Evolutionary conservation across 495 filamentous ascomycete species (phyloP), one percentile per base, ranked within the genome.

Genomic region (Penicillium herquei): DNA sequence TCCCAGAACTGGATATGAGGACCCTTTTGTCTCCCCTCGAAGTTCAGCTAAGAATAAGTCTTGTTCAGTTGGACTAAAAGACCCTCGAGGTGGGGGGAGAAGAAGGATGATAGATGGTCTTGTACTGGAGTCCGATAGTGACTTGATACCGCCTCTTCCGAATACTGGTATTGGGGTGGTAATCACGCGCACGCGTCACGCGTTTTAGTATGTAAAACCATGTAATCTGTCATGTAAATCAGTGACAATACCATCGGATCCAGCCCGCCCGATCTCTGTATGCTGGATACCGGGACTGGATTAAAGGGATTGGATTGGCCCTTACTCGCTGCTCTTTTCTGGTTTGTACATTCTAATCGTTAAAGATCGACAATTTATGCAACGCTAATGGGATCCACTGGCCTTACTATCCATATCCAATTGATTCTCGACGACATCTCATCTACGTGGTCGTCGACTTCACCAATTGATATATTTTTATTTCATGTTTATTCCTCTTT

Each of bases 131-230:
- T 45, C 44, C 13, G 45, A 33, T 44, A 26, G 59, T 62, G 57
- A 56, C 57, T 9, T 35, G 31, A 63, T 62, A 62, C 39, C 5
- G 50, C 14, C 6, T 1, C 14, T 14, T 9, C 7, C 35, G 12
- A 35, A 54, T 63, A 66, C 63, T 0, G 34, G 1, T 62, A 62
- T 18, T 53, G 21, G 62, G 70, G 71, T 71, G 62, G 71, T 73
- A 65, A 57, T 13, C 8, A 54, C 58, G 52, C 61, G 52, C 21
- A 48, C 64, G 61, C 63, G 64, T 67, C 62, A 62, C 70, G 72
- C 70, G 71, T 71, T 42, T 49, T 59, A 32, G 12, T 59, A 63
- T 57, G 26, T 13, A 10, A 6, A 3, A n/a, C 45, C 44, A 14
- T 43, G 61, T 66, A 53, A 55, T 53, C 13, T 6, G 49, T 13